Base-by-base conservation (phyloP, 164 flowering plant species). In the Piper betle region DNA sequence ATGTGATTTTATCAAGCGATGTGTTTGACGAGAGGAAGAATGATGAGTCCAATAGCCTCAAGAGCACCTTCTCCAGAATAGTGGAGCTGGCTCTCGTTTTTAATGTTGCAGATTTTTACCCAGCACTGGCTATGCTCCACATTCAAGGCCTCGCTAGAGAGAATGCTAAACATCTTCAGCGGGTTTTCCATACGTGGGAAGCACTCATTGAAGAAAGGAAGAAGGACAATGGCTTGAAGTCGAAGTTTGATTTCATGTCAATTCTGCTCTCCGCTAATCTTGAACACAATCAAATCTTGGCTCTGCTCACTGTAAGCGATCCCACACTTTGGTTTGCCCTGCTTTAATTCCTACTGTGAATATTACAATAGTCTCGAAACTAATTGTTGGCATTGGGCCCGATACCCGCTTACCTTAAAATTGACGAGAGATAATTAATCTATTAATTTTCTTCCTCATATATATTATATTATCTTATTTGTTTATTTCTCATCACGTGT, bases 121-220 rank as follows among this genome's bases (percentile, higher is more conserved):
- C 68, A 5, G 6, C 39, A 6, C 18, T 68, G 1, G 57, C 15
- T 9, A 12, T n/a, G 15, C n/a, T 68, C 15, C 66, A 68, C 58
- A 20, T 68, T 41, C 71, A 68, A 52, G 62, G 71, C 9, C 37
- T 68, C 10, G 39, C 41, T 5, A 12, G 39, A 43, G 53, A 58
- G 43, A 6, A 13, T 1, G 37, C 12, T 0, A 57, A 5, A 4
- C 4, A n/a, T 20, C 5, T 25, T 2, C 10, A 20, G 8, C 41
- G 54, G 53, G 46, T 73, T 12, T 56, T 42, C 38, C 43, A 37
- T 16, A 46, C 62, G 1, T 73, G 73, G 76, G 66, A 68, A 0
- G 61, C 33, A 12, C 55, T 66, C 38, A 53, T 73, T n/a, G 41
- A 54, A 17, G 66, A 73, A 42, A 62, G 71, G 48, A 61, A 46